These are phyloP conservation scores for Haberlea rhodopensis DNA, from an alignment of 257 asterid species.

Conservation along the genomic window DNA sequence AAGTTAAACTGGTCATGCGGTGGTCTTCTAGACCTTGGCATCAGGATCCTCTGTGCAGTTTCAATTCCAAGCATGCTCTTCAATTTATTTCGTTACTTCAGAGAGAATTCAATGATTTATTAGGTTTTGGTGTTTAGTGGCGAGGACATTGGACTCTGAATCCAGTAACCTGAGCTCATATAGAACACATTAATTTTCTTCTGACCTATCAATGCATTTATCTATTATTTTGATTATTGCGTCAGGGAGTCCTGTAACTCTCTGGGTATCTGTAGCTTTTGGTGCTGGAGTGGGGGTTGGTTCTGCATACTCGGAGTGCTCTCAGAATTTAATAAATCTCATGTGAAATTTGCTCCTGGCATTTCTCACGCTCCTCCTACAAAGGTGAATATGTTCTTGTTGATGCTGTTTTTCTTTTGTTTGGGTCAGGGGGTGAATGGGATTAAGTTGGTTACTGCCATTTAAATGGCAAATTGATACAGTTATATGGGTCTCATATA, in stretches of 20 bases:
- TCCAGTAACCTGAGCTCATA: too few species aligned
- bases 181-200: background rate
- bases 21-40: background rate
- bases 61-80: too few species aligned
- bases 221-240: slow-evolving; percentile 23
- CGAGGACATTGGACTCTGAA: too few species aligned
- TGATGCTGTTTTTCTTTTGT: background rate
- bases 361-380: slow-evolving; percentile 19
- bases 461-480: background rate
- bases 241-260: slow-evolving; percentile 83
- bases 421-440: background rate
- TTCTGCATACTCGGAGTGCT: slow-evolving; percentile 67
- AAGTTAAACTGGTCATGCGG: background rate
- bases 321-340: slow-evolving; percentile 20
- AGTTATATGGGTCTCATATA: background rate
- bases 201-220: slow-evolving; percentile 11
- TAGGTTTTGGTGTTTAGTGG: too few species aligned
- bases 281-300: slow-evolving; percentile 91
- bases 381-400: slow-evolving; percentile 41
- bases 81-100: slow-evolving; percentile 7
- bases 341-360: background rate
- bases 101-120: too few species aligned
- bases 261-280: slow-evolving; percentile 85
- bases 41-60: too few species aligned
- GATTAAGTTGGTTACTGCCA: background rate